Conservation (phyloP, 306 rosid species). For the Spatholobus suberectus region DNA sequence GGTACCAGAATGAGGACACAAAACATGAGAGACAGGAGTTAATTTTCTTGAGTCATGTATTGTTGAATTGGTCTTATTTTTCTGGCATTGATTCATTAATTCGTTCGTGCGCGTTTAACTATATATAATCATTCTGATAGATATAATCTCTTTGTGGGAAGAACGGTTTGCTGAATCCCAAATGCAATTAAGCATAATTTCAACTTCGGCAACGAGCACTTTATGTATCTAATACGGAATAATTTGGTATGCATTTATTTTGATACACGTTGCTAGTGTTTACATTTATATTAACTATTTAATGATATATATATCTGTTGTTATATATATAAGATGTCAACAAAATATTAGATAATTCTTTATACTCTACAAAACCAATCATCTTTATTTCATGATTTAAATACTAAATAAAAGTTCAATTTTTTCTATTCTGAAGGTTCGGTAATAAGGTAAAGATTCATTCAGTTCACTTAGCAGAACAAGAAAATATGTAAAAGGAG, state of each 20-base stretch:
- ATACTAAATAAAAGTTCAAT: background rate
- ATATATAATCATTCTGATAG: too few species aligned
- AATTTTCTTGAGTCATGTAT: background rate
- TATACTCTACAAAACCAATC: background rate
- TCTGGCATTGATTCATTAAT: background rate
- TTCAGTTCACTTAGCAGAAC: background rate
- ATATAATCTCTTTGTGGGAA: too few species aligned
- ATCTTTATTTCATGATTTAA: background rate
- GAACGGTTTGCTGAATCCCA: too few species aligned
- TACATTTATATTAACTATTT: too few species aligned
- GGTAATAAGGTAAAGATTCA: background rate
- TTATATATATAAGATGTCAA: too few species aligned
- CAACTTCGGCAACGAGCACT: too few species aligned
- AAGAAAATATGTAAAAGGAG: too few species aligned
- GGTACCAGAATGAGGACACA: slow-evolving; percentile 52
- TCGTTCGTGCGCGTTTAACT: too few species aligned
- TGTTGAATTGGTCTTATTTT: background rate
- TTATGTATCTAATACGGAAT: too few species aligned
- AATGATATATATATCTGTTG: too few species aligned
- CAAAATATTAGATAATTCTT: too few species aligned
- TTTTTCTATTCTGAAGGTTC: background rate
- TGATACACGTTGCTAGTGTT: background rate
- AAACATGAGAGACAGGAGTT: slow-evolving; percentile 34
- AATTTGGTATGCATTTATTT: background rate
- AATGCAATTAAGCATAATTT: too few species aligned